Percentiles rank a stretch among this genome's conserved stretches.
Evolutionary conservation across 192 early-diverging fungal genomes (phyloP).

Genomic region (Coemansia sp.): DNA sequence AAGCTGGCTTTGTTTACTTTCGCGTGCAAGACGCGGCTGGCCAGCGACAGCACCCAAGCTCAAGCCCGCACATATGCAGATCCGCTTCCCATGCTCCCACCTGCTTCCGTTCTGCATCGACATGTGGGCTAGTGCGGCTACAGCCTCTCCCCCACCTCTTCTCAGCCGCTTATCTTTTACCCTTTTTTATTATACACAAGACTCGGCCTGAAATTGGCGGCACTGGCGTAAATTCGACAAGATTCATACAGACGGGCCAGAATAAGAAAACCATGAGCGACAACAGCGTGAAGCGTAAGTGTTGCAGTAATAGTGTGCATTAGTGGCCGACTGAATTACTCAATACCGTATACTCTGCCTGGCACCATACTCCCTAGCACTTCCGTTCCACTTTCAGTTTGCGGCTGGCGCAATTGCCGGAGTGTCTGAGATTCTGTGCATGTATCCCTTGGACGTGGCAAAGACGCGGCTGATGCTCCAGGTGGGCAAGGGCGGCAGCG

Average conservation of each 20-base stretch:
- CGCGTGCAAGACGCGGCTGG: no score
- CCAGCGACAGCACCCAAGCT: no score
- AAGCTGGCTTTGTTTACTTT: no score
- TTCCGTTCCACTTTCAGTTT: constrained; percentile 80
- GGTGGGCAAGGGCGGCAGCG: constrained; percentile 56
- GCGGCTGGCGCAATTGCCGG: constrained; percentile 77
- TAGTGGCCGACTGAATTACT: background rate
- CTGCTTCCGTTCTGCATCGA: no score
- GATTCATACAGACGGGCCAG: background rate
- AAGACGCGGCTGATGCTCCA: constrained; percentile 94
- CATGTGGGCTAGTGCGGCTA: no score
- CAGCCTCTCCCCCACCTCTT: background rate
- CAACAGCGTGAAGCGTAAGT: constrained; percentile 11
- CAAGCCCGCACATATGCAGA: no score
- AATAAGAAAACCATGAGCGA: constrained; percentile 12
- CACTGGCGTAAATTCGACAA: background rate
- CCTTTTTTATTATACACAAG: background rate
- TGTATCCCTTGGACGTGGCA: constrained; percentile 94
- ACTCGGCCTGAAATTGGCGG: no score
- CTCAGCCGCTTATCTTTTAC: background rate
- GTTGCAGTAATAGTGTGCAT: background rate
- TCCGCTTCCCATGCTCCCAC: no score
- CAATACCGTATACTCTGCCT: background rate
- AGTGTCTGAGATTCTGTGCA: constrained; percentile 87
- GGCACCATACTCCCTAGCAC: constrained; percentile 42